Base-by-base conservation (phyloP, 768 basidiomycete genomes). In the Rhodotorula taiwanensis region DNA sequence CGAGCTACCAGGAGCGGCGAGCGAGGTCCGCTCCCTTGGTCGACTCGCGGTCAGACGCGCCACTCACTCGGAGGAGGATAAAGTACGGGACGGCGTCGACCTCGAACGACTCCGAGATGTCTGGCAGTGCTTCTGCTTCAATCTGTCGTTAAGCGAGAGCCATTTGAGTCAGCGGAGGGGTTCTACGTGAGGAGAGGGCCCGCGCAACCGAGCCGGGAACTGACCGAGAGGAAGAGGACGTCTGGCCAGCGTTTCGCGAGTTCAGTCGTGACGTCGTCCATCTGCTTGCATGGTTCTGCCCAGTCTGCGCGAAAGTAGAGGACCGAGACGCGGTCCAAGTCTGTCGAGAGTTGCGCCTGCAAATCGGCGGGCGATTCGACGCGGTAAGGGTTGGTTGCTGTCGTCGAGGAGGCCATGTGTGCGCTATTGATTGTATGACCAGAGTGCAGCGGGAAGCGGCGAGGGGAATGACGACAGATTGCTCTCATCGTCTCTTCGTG, bases 231-330 rank as follows among this genome's bases (percentile, higher is more conserved):
- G 62, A 89, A 86, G 28, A 97, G 79, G 3, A 87, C 75, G 5
- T 78, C 70, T 0, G 83, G 79, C 72, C 89, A 81, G 74, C 87
- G 86, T 66, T 81, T 83, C 3, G 91, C 83, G 49, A 94, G 80
- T 71, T 88, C 86, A 14, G 72, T 63, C 23, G 87, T 82, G 9
- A 92, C 83, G 48, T 84, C 79, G 77, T 91, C 92, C 86, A 95
- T 94, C 71, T 86, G 81, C 71, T 81, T 81, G 79, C 93, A 98
- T 44, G 92, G 91, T 65, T 83, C 87, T 0, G 91, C 95, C 89
- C 90, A 79, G 87, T 76, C 83, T 47, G 93, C 89, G 87, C 91
- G 93, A 76, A 97, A 99, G 77, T 88, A 89, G 73, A 95, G 84
- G 42, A 94, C 79, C 7, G 92, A 92, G 28, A 94, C 81, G 27